These are phyloP conservation scores for Ophidiomyces ophidiicola DNA, from an alignment of 2,329 filamentous ascomycete genomes.

Conservation along the genomic window DNA sequence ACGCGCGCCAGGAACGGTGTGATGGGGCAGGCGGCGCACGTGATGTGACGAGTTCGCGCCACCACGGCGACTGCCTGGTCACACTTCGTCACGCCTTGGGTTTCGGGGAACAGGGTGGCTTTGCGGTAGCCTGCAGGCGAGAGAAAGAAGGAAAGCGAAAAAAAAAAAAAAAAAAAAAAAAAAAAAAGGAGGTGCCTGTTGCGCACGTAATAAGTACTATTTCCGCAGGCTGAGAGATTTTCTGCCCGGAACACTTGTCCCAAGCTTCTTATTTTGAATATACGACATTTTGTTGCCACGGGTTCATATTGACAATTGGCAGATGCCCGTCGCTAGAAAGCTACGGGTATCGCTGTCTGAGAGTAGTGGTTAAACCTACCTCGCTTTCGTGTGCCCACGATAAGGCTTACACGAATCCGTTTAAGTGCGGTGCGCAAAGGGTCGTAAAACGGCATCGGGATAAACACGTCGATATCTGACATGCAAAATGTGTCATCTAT, in stretches of 20 bases:
- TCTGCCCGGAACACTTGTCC: neutral
- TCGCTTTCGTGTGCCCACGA: neutral
- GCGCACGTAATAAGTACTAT: neutral
- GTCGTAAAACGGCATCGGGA: neutral
- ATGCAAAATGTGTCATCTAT: neutral
- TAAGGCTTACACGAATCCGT: neutral
- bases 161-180: neutral
- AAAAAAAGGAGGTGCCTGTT: slow-evolving; percentile 3
- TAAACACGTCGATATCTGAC: slow-evolving; percentile 7
- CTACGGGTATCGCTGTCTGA: neutral
- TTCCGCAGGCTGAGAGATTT: neutral
- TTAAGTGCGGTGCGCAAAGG: neutral
- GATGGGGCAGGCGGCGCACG: neutral
- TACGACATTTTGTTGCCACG: slow-evolving; percentile 8
- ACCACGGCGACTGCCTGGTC: neutral
- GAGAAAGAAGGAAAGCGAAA: neutral
- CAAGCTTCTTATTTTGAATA: neutral
- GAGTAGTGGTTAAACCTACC: neutral
- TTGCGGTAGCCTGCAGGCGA: neutral
- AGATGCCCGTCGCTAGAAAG: neutral
- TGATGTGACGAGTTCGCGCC: neutral
- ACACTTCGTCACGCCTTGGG: neutral
- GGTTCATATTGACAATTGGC: slow-evolving; percentile 5
- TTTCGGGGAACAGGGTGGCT: neutral
- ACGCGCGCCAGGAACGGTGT: neutral